These are phyloP conservation scores for Theobroma grandiflorum DNA, from an alignment of 441 rosid species.

Conservation along the genomic window DNA sequence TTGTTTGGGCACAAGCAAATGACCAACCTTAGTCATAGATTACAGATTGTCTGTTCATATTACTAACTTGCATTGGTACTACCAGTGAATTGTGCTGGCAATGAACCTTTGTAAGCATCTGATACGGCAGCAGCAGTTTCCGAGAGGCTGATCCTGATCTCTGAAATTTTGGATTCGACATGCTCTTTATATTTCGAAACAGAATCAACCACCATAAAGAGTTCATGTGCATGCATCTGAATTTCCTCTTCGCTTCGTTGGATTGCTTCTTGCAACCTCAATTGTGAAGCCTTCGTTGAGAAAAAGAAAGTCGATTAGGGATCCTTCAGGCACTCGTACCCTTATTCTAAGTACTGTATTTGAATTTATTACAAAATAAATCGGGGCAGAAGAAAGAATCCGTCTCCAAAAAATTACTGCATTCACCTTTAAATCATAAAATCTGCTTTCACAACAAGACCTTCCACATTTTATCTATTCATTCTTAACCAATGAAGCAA, in stretches of 20 bases:
- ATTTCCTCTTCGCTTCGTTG: constrained; percentile 68
- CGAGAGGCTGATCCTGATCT: constrained; percentile 53
- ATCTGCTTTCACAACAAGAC: not conserved
- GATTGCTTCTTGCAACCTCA: constrained; percentile 63
- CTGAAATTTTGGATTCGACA: constrained; percentile 57
- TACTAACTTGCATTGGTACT: not conserved
- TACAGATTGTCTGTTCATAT: not conserved
- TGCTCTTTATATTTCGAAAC: constrained; percentile 77
- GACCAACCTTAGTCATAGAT: not conserved
- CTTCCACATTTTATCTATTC: not conserved
- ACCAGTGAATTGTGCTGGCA: constrained; percentile 41
- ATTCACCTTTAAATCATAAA: not conserved
- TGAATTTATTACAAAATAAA: not conserved
- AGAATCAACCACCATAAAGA: constrained; percentile 63
- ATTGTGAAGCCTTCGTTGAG: constrained; percentile 46
- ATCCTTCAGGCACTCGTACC: not conserved
- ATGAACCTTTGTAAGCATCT: constrained; percentile 49
- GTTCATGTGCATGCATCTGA: constrained; percentile 58
- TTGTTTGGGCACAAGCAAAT: constrained; percentile 1
- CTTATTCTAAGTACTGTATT: not conserved
- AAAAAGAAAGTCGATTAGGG: not conserved
- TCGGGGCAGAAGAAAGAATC: too few relatives aligned
- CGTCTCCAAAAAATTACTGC: not conserved
- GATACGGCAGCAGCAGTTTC: constrained; percentile 60
- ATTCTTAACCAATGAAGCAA: not conserved